A percentile compares a stretch with the other conserved stretches of the same genome.
These are phyloP conservation scores for Opeltia flavorubescens DNA, from an alignment of 495 filamentous ascomycete genomes.

Conservation along the genomic window DNA sequence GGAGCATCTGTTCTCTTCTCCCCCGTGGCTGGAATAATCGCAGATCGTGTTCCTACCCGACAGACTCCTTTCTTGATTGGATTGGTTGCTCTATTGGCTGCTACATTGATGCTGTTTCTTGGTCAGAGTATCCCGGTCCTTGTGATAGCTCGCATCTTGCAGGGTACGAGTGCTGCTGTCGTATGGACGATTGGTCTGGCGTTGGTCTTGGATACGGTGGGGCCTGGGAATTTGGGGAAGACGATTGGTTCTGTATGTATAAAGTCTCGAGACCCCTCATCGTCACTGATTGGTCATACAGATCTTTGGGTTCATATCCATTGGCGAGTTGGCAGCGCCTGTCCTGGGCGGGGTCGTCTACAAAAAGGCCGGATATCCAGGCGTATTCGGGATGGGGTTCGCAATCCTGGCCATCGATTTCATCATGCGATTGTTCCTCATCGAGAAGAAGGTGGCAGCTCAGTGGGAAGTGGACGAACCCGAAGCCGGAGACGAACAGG, in stretches of 20 bases:
- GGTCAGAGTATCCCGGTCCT: constrained; percentile 37
- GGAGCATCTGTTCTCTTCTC: constrained; percentile 42
- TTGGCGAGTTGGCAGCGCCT: constrained; percentile 37
- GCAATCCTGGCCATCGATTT: constrained; percentile 46
- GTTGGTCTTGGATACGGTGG: constrained; percentile 41
- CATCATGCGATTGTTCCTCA: constrained; percentile 43
- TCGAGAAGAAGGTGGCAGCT: constrained; percentile 42
- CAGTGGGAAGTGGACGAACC: constrained; percentile 11
- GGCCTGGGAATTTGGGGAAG: constrained; percentile 41
- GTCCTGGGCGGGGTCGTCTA: constrained; percentile 51
- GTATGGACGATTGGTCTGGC: constrained; percentile 53
- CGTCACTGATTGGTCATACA: not conserved
- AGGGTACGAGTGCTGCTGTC: constrained; percentile 46
- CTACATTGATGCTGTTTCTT: constrained; percentile 42
- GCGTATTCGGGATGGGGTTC: constrained; percentile 45
- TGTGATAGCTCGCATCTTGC: constrained; percentile 41
- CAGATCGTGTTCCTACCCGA: constrained; percentile 39
- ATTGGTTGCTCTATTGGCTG: constrained; percentile 37
- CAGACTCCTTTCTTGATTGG: constrained; percentile 45
- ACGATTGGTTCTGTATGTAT: constrained; percentile 27
- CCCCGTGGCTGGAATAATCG: constrained; percentile 39
- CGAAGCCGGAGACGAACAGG: constrained; percentile 4
- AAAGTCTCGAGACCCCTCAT: not conserved
- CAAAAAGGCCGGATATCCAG: constrained; percentile 40
- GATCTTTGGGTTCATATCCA: constrained; percentile 39